Percentiles rank a stretch among this genome's conserved stretches.
Conservation (phyloP, 208 protist genomes). For the Lotmaria passim region DNA sequence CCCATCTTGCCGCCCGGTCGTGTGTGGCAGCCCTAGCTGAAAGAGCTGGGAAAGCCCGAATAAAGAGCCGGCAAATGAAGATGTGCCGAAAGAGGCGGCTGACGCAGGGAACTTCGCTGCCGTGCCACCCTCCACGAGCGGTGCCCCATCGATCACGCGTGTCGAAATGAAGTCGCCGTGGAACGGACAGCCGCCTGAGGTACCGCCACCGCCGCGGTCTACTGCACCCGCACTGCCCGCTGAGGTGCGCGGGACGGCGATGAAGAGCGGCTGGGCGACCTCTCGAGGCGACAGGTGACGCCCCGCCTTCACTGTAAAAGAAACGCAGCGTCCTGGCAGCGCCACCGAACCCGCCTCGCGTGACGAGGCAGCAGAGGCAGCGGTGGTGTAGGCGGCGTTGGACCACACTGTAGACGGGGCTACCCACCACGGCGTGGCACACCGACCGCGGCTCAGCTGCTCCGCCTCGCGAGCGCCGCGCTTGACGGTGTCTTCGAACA, state of each 20-base stretch:
- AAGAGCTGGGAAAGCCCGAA: conserved; percentile 31
- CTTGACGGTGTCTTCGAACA: conserved; percentile 69
- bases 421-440: conserved; percentile 82
- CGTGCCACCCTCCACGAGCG: conserved; percentile 15
- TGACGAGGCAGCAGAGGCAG: conserved; percentile 2
- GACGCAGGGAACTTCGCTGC: background rate
- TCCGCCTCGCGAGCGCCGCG: conserved; percentile 54
- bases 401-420: conserved; percentile 51
- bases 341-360: conserved; percentile 5
- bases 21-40: conserved; percentile 34
- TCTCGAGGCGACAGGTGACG: conserved; percentile 67
- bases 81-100: background rate
- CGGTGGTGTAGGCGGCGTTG: conserved; percentile 13
- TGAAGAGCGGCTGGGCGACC: conserved; percentile 67
- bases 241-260: conserved; percentile 30
- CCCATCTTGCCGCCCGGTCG: conserved; percentile 10
- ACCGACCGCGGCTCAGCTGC: conserved; percentile 38
- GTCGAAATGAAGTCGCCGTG: conserved; percentile 45
- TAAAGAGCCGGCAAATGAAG: conserved; percentile 2
- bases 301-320: conserved; percentile 52
- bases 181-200: conserved; percentile 23
- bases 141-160: conserved; percentile 38
- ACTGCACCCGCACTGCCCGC: background rate
- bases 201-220: background rate
- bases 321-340: conserved; percentile 54